A percentile compares a stretch with the other conserved stretches of the same genome.
Conservation (phyloP, 805 yeast genomes). For the Cyberlindnera saturnus region DNA sequence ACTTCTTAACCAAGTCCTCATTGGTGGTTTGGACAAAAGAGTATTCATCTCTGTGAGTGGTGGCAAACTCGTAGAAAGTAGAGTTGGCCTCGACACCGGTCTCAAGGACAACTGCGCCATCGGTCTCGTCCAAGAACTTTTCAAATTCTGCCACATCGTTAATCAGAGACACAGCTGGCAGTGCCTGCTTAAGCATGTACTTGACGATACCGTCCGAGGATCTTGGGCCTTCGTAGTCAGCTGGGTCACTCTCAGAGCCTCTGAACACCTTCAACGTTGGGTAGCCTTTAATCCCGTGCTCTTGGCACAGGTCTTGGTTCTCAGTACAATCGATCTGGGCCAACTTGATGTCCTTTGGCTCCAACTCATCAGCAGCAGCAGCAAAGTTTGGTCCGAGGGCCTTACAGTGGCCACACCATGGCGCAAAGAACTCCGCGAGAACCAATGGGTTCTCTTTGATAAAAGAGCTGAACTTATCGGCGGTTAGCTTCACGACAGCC, state of each 20-base stretch:
- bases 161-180: slow-evolving; percentile 63
- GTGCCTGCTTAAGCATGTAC: slow-evolving; percentile 74
- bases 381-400: slow-evolving; percentile 75
- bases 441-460: slow-evolving; percentile 70
- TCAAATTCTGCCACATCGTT: slow-evolving; percentile 44
- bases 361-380: slow-evolving; percentile 62
- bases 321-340: slow-evolving; percentile 86
- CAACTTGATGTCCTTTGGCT: slow-evolving; percentile 56
- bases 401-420: slow-evolving; percentile 99
- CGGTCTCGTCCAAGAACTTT: slow-evolving; percentile 38
- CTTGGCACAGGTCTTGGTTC: slow-evolving; percentile 63
- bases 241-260: slow-evolving; percentile 34
- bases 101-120: slow-evolving; percentile 55
- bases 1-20: slow-evolving; percentile 29
- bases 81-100: slow-evolving; percentile 42
- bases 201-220: slow-evolving; percentile 68
- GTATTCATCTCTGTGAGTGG: slow-evolving; percentile 53
- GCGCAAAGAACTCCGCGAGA: slow-evolving; percentile 83
- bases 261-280: slow-evolving; percentile 80
- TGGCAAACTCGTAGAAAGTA: slow-evolving; percentile 61
- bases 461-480: slow-evolving; percentile 59
- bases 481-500: slow-evolving; percentile 76
- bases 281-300: slow-evolving; percentile 69
- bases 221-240: slow-evolving; percentile 83
- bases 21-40: slow-evolving; percentile 48